Percentiles rank a stretch among this genome's conserved stretches.
These are phyloP conservation scores for Tilletia horrida DNA, from an alignment of 1,284 basidiomycete species.

Conservation along the genomic window DNA sequence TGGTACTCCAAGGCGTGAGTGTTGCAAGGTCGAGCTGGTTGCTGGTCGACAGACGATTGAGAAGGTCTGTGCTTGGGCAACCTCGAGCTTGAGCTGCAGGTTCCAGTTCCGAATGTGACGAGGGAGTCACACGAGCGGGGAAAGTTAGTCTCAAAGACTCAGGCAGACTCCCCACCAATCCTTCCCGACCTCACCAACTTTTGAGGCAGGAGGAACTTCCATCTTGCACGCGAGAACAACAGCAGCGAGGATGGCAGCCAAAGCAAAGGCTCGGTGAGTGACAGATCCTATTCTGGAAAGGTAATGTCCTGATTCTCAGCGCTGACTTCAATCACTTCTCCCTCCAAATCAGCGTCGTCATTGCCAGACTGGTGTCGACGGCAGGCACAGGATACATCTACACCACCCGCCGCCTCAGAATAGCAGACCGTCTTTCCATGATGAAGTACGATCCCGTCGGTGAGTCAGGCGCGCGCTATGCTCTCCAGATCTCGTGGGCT, in stretches of 20 bases:
- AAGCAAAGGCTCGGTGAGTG: constrained; percentile 49
- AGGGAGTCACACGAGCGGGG: no score
- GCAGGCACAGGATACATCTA: constrained; percentile 53
- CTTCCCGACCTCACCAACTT: not conserved
- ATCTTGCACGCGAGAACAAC: no score
- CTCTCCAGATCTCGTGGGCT: not conserved
- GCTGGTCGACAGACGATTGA: not conserved
- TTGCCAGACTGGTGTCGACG: constrained; percentile 51
- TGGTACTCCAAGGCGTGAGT: no score
- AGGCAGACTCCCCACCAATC: not conserved
- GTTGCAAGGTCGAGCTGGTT: not conserved
- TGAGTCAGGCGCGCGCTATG: constrained; percentile 28
- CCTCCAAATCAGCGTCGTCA: constrained; percentile 35
- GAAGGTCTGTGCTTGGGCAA: constrained; percentile 15
- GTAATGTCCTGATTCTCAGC: not conserved
- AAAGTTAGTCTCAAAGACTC: no score
- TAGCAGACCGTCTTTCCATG: constrained; percentile 45
- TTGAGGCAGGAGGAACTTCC: not conserved
- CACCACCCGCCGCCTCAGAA: constrained; percentile 46
- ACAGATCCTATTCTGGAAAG: not conserved
- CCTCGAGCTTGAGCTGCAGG: not conserved
- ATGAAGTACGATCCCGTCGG: constrained; percentile 54
- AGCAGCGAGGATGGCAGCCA: constrained; percentile 40
- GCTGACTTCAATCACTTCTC: not conserved
- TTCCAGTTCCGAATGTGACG: no score